These are phyloP conservation scores for Chlamydomonas sp. DNA, from an alignment of 139 green algal species.

Conservation along the genomic window DNA sequence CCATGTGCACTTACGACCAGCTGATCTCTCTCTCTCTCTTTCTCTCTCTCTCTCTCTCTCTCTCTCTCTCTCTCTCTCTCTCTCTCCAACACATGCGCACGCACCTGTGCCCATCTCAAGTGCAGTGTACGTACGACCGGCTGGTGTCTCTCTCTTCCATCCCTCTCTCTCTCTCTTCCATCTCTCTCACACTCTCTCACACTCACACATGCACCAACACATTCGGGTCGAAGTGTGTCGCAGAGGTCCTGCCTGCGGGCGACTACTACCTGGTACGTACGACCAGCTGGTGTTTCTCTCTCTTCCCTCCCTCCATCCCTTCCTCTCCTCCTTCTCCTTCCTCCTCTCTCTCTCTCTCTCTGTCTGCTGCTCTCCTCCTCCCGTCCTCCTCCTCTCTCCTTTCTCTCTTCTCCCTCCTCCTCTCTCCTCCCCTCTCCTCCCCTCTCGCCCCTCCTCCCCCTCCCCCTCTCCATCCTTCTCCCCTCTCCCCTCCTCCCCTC, in stretches of 20 bases:
- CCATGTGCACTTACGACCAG: background rate
- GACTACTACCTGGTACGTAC: background rate
- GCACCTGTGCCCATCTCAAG: too few species aligned
- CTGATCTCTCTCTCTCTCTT: background rate
- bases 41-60: background rate
- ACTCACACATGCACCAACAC: too few species aligned
- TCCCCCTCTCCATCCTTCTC: background rate
- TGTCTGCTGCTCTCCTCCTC: background rate
- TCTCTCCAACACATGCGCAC: too few species aligned
- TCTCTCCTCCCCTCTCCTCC: conserved; percentile 3
- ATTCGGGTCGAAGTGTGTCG: too few species aligned
- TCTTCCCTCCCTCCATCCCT: background rate
- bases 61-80: background rate
- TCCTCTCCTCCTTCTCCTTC: background rate
- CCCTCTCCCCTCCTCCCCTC: background rate
- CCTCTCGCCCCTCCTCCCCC: background rate
- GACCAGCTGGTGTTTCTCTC: background rate
- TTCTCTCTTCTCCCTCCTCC: background rate
- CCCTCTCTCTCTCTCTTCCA: too few species aligned
- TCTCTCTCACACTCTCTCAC: background rate
- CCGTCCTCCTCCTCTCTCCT: background rate
- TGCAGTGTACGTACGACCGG: too few species aligned
- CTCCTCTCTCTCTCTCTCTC: background rate
- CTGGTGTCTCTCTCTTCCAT: background rate
- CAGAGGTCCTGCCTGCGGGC: background rate